Conservation (phyloP, 2,329 filamentous ascomycete genomes). For the Aspergillus chevalieri region DNA sequence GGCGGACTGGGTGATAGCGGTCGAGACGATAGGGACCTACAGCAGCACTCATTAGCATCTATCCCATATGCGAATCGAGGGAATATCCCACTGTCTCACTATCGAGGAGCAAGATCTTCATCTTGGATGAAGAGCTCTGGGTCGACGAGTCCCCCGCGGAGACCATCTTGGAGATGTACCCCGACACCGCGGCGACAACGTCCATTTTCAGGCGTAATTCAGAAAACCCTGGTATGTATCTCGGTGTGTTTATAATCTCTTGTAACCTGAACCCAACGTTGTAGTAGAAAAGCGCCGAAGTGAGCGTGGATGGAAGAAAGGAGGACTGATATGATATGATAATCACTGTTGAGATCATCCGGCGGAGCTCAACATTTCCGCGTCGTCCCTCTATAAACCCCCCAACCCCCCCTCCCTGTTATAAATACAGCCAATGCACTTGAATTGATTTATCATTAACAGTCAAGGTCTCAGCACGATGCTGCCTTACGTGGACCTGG, state of each 20-base stretch:
- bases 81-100: slow-evolving; percentile 67
- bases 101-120: slow-evolving; percentile 96
- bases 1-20: slow-evolving; percentile 89
- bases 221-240: slow-evolving; percentile 1
- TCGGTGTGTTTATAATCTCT: not conserved
- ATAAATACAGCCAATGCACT: no score
- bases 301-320: slow-evolving; percentile 2
- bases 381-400: no score
- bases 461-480: slow-evolving; percentile 36
- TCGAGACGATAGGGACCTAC: slow-evolving; percentile 81
- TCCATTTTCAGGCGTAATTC: slow-evolving; percentile 60
- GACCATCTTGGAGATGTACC: slow-evolving; percentile 96
- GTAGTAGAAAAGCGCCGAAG: not conserved
- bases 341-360: not conserved
- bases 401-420: no score
- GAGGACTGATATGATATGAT: not conserved
- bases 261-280: not conserved
- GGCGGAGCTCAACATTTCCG: not conserved
- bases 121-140: slow-evolving; percentile 63
- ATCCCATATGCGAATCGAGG: no score
- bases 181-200: slow-evolving; percentile 82
- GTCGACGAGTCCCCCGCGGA: slow-evolving; percentile 66
- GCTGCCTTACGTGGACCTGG: slow-evolving; percentile 59
- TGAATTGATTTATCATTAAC: no score
- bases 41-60: no score